Percentiles rank a stretch among this genome's conserved stretches.
Evolutionary conservation across 2,329 filamentous ascomycete genomes (phyloP).

Genomic region (Mycosphaerella sp.): DNA sequence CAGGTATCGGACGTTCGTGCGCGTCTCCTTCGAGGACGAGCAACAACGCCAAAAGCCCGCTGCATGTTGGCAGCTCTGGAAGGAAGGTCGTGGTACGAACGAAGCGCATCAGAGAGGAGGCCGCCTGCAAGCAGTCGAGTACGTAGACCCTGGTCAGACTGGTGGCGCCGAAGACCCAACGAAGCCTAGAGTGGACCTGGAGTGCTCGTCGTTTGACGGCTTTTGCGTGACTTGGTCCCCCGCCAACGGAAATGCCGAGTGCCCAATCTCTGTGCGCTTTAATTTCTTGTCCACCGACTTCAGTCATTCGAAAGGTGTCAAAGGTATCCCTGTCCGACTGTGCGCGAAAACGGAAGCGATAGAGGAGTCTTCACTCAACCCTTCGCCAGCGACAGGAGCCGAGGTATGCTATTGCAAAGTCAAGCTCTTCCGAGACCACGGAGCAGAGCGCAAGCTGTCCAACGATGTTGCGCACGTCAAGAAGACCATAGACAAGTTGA

Average conservation of each 20-base stretch:
- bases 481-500: constrained; percentile 92
- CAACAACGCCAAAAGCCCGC: constrained; percentile 79
- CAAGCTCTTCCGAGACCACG: constrained; percentile 93
- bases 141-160: constrained; percentile 61
- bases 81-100: constrained; percentile 90
- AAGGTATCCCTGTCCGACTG: constrained; percentile 88
- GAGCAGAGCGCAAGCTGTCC: constrained; percentile 87
- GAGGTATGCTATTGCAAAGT: constrained; percentile 96
- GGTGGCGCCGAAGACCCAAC: constrained; percentile 47
- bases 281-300: constrained; percentile 99
- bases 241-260: constrained; percentile 68
- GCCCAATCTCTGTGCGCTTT: constrained; percentile 85
- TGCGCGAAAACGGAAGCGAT: constrained; percentile 82
- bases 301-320: constrained; percentile 97
- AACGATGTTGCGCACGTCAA: constrained; percentile 94
- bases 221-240: constrained; percentile 77
- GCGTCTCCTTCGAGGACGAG: constrained; percentile 96
- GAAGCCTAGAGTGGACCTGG: constrained; percentile 45
- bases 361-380: constrained; percentile 24
- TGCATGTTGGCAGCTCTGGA: constrained; percentile 87
- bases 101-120: constrained; percentile 92
- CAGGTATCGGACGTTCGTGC: constrained; percentile 81
- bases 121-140: constrained; percentile 90
- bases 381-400: constrained; percentile 33
- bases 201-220: constrained; percentile 76